Evolutionary conservation across 306 rosid genomes (phyloP), one percentile per base, ranked within the genome.

Genomic region (Abrus pulchellus): DNA sequence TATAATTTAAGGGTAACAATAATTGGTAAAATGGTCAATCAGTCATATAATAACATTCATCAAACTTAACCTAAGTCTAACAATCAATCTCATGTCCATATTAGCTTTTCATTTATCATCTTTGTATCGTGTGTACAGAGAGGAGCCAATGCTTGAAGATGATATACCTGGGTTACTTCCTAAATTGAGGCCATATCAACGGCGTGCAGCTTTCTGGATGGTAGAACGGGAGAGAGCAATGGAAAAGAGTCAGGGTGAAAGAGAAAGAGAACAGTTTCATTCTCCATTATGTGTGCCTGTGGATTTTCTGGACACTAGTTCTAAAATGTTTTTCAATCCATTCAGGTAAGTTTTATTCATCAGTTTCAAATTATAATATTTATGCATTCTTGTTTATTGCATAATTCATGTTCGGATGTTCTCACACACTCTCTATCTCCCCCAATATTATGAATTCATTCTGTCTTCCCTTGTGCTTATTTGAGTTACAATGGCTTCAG

Each of bases 201-300:
- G 93, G 60, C 97, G 96, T 74, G 99, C 99, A 77, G 96, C 94
- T 89, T 88, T 86, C 74, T 95, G 99, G 99, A 95, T 95, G 99
- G 90, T 93, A 67, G 83, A 89, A 83, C 86, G 93, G 68, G 99
- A 93, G 91, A 90, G 75, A 87, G 85, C 75, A 77, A 71, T 84
- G 74, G 73, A 85, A 66, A 77, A 76, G 85, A 85, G 84, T 82
- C 82, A 50, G 78, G 83, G 64, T 14, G 83, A 82, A 84, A 84
- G 82, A 66, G 93, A 80, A 75, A 85, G 87, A 74, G 68, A 47
- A 44, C 90, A 68, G 61, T 84, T 82, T 61, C 71, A 83, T 50
- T 95, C 97, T 63, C 99, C 99, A 75, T 81, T 91, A 79, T 90
- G 96, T 82, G 84, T 95, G 85, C 84, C 92, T 63, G 80, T 95